A percentile compares a stretch with the other conserved stretches of the same genome.
These are phyloP conservation scores for Pisolithus microcarpus DNA, from an alignment of 768 basidiomycete genomes.

Conservation along the genomic window DNA sequence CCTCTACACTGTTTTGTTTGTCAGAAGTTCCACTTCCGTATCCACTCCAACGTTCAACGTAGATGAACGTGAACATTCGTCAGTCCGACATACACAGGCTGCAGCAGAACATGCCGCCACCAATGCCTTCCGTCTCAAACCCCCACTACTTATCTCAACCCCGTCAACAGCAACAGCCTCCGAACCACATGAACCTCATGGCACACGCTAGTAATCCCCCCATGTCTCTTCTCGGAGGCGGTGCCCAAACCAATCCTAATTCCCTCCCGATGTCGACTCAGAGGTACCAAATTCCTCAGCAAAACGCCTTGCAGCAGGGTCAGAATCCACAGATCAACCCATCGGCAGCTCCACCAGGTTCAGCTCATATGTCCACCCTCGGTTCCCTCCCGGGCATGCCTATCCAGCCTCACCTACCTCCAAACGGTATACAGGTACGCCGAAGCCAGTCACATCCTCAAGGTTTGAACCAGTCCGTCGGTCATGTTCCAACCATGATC, in stretches of 20 bases:
- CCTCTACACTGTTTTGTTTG: conserved; percentile 10
- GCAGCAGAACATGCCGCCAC: conserved; percentile 36
- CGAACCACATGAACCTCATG: conserved; percentile 32
- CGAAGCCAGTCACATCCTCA: conserved; percentile 56
- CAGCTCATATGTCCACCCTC: conserved; percentile 25
- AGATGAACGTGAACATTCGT: conserved; percentile 38
- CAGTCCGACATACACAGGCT: conserved; percentile 40
- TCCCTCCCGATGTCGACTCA: conserved; percentile 17
- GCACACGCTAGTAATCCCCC: conserved; percentile 28
- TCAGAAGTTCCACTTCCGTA: conserved; percentile 1
- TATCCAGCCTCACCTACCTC: conserved; percentile 35
- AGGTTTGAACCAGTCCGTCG: conserved; percentile 32
- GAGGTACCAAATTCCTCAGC: conserved; percentile 29
- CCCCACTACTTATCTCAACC: conserved; percentile 32
- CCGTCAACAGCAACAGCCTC: conserved; percentile 26
- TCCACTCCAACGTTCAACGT: conserved; percentile 2
- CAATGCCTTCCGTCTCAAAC: conserved; percentile 34
- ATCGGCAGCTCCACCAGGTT: conserved; percentile 19
- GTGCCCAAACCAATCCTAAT: conserved; percentile 21
- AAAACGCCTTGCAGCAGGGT: conserved; percentile 31
- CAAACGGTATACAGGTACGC: conserved; percentile 34
- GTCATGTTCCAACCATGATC: conserved; percentile 31
- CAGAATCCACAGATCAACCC: conserved; percentile 30
- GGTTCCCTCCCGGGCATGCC: conserved; percentile 35
- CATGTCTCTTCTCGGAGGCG: conserved; percentile 33